Percentiles rank a stretch among this genome's conserved stretches.
Conservation (phyloP, 176 grass and related monocot genomes). For the Oryza punctata region DNA sequence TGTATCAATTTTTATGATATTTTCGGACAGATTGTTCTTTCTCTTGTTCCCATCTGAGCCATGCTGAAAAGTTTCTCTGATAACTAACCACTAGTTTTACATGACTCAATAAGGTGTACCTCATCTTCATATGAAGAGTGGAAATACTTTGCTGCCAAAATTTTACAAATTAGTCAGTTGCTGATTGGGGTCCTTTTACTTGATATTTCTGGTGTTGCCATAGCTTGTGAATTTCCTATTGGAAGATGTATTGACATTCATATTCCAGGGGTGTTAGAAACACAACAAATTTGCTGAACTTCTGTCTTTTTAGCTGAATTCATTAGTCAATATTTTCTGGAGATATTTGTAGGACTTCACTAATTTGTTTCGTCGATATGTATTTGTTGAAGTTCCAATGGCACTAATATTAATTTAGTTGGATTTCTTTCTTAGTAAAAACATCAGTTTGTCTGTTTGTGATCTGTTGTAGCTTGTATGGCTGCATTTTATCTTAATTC, state of each 20-base stretch:
- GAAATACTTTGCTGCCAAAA: not conserved
- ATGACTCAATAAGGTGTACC: not conserved
- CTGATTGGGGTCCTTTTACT: not conserved
- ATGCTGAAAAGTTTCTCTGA: not conserved
- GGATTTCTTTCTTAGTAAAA: not conserved
- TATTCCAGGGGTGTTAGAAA: not conserved
- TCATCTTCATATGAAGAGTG: slow-evolving; percentile 14
- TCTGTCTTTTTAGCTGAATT: not conserved
- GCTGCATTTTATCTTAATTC: not conserved
- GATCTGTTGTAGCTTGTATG: not conserved
- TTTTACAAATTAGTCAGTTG: not conserved
- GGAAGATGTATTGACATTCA: not conserved
- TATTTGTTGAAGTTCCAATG: not conserved
- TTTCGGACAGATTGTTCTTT: not conserved
- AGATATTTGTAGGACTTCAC: not conserved
- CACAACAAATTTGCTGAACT: not conserved
- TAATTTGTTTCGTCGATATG: not conserved
- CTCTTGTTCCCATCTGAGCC: not conserved
- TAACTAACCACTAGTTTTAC: not conserved
- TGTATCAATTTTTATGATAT: not conserved
- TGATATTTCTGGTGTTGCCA: not conserved
- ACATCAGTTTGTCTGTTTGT: not conserved
- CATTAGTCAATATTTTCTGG: slow-evolving; percentile 24
- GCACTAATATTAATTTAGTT: not conserved
- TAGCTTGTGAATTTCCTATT: not conserved